Base-by-base conservation (phyloP, 208 protist species). In the Acanthamoeba sp. region DNA sequence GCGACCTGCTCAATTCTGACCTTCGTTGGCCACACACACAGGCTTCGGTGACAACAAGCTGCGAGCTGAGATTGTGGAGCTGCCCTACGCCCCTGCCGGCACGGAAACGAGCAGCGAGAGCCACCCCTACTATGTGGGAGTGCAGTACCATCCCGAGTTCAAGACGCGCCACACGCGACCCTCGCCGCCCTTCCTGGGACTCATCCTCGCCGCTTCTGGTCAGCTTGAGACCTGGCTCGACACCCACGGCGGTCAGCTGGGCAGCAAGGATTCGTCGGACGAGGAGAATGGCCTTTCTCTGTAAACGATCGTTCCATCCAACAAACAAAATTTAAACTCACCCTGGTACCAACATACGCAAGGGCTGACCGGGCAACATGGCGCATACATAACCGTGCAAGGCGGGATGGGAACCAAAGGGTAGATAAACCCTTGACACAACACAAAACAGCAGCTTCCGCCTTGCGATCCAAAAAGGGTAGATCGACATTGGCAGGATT, bases 61-160 rank as follows among this genome's bases (percentile, higher is more conserved):
- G 45, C 98, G 99, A 48, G 98, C 97, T 93, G 97, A 99, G 85
- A 98, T 98, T 50, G 93, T 98, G 24, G 98, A 99, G 95, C 85
- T 98, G 1, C 20, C 36, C 36, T 45, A 59, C 45, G 34, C 29
- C 9, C 22, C 40, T 14, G 40, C 76, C 38, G 24, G 27, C 18
- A 20, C 76, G 42, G 38, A 55, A 14, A 32, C 6, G 59, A 32
- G 52, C 69, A 45, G 38, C 34, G 76, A 52, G 1, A 5, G 48
- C 22, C 91, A 94, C 87, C 91, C 91, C 20, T 94, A 98, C 96
- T 99, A 98, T 97, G 90, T 99, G 29, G 99, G 98, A 3, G 97
- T 98, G 91, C 99, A 99, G 96, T 99, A 98, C 97, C 99, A 99
- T 94, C 99, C 99, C 38, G 99, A 99, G 97, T 99, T 99, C 96